These are phyloP conservation scores for Talaromyces proteolyticus DNA, from an alignment of 495 filamentous ascomycete species.

Conservation along the genomic window DNA sequence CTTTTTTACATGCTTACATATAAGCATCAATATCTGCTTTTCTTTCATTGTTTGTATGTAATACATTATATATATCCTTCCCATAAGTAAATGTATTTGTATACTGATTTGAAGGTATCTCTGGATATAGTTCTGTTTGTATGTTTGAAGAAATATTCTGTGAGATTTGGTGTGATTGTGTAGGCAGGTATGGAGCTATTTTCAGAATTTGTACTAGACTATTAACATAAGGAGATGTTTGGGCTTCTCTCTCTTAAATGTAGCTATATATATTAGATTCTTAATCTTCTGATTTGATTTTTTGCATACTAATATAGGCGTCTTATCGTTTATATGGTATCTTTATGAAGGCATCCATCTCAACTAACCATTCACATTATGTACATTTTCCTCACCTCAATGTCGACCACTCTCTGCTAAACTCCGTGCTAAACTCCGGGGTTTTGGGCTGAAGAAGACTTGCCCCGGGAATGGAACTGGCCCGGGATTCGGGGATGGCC, in stretches of 20 bases:
- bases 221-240: no score
- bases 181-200: slow-evolving; percentile 6
- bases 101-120: not conserved
- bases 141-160: slow-evolving; percentile 10
- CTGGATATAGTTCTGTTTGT: not conserved
- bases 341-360: no score
- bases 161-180: slow-evolving; percentile 8
- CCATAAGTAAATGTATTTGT: not conserved
- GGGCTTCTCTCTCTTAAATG: no score
- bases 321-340: slow-evolving; percentile 1
- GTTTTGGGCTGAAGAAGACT: no score
- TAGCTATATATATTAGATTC: not conserved
- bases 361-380: no score
- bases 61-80: not conserved
- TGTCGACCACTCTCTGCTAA: no score
- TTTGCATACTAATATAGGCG: not conserved
- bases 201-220: not conserved
- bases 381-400: no score
- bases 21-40: slow-evolving; percentile 1
- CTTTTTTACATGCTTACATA: not conserved
- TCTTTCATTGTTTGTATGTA: not conserved
- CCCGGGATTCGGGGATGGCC: no score
- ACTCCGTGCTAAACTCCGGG: no score
- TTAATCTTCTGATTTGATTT: not conserved
- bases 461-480: no score